Base-by-base conservation (phyloP, 2,329 filamentous ascomycete genomes). In the Neonectria neomacrospora region DNA sequence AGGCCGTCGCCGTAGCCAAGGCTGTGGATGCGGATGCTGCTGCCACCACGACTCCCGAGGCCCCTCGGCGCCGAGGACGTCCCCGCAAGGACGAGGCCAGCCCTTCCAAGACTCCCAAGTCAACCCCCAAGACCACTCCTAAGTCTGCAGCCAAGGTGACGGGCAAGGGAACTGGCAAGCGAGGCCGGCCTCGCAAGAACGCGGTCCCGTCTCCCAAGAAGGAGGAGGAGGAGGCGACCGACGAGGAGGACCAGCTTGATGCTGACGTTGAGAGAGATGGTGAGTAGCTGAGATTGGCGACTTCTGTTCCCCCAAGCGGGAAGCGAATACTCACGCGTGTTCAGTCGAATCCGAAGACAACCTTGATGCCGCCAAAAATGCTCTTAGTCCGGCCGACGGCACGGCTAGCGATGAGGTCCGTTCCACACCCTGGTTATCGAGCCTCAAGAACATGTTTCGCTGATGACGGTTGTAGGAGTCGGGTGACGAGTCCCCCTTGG, bases 181-280 rank as follows among this genome's bases (percentile, higher is more conserved):
- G 72, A 18, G 71, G 79, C 39, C 71, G 80, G 12, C 78, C 78
- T 48, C 71, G 73, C 64, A 78, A 76, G 67, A 64, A 66, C 61
- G 59, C 57, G 9, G 30, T 34, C 3, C 34, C 61, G 3, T 68
- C 74, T 51, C 60, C 65, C 6, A 77, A 75, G 48, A 75, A 74
- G 14, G 74, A 74, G 22, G 66, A 68, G 44, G 67, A 54, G 22
- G 66, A 67, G 44, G 67, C 51, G 14, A 47, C 37, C 16, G 59
- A 34, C 7, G 32, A 63, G 2, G 62, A 68, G 8, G 54, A 60
- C 8, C 48, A 57, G n/a, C 16, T 65, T 1, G 71, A 61, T 42
- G 66, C 58, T 41, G 67, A 54, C 9, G 69, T 32, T 47, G 67
- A 18, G 58, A 64, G n/a, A 41, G n/a, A 41, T 20, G 16, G 54